A percentile compares a stretch with the other conserved stretches of the same genome.
These are phyloP conservation scores for Chamaecrista fasciculata DNA, from an alignment of 306 rosid species.

Conservation along the genomic window DNA sequence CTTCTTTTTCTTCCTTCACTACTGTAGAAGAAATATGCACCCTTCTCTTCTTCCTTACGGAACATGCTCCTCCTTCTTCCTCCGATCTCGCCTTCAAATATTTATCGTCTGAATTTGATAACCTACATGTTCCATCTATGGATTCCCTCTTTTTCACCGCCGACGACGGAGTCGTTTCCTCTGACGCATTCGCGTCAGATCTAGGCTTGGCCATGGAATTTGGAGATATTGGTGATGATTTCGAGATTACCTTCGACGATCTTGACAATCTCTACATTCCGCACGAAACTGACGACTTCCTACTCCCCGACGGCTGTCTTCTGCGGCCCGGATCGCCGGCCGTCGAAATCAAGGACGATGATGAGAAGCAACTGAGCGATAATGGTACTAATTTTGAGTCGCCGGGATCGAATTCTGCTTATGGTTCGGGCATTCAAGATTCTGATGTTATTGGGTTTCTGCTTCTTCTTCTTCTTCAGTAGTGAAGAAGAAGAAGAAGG, in stretches of 20 bases:
- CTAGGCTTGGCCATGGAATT: conserved; percentile 42
- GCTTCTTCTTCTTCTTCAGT: too few relatives aligned
- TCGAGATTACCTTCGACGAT: conserved; percentile 73
- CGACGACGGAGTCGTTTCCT: conserved; percentile 9
- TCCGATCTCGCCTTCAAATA: conserved; percentile 21
- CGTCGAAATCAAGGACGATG: background rate
- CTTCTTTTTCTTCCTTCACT: too few relatives aligned
- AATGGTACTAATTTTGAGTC: conserved; percentile 27
- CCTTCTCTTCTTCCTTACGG: too few relatives aligned
- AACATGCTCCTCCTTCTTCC: conserved; percentile 13
- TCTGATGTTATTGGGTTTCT: conserved; percentile 39
- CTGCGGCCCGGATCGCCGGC: background rate
- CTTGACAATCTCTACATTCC: conserved; percentile 56
- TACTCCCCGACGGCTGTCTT: conserved; percentile 37
- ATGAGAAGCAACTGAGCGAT: background rate
- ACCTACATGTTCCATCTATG: conserved; percentile 56
- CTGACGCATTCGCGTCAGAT: conserved; percentile 47
- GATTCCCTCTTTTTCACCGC: conserved; percentile 51
- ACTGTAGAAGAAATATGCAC: too few relatives aligned
- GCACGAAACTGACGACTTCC: conserved; percentile 52
- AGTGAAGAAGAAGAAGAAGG: too few relatives aligned
- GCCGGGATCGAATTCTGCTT: conserved; percentile 40
- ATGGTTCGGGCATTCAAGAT: background rate
- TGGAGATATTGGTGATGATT: conserved; percentile 37
- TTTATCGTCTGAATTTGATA: conserved; percentile 43